Evolutionary conservation across 2,329 filamentous ascomycete genomes (phyloP), one percentile per base, ranked within the genome.

Genomic region (Ophiostoma sp.): DNA sequence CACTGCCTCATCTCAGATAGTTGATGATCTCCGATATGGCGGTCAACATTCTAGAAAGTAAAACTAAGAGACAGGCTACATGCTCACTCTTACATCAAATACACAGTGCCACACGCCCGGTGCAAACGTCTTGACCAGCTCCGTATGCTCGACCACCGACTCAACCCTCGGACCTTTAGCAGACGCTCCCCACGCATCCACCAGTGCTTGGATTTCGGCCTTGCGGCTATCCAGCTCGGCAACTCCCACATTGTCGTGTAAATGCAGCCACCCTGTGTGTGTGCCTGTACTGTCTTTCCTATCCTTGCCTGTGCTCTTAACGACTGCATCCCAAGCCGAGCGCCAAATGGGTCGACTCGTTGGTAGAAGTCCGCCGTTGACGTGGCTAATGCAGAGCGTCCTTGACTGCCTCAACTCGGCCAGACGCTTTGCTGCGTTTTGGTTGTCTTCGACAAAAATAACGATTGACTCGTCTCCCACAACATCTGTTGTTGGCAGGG

Each of bases 391-490:
- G 70, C 83, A 74, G 75, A 78, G 60, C 75, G 33, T 2, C 1
- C 60, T 17, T 8, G 31, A 23, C 33, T 23, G 33, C 10, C 62
- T 35, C 27, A 84, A 69, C 33, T 78, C 79, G 8, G 73, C 74
- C 1, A 87, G 76, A 69, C 82, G 78, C 54, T 70, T 71, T 8
- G 79, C 78, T 0, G 89, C 88, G 72, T 81, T 79, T 39, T 78
- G 77, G 74, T 94, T 94, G 76, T 89, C 86, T 74, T 93, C 90
- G 52, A 87, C 79, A 74, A 93, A 91, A 1, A 93, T 83, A 0
- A 91, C 77, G 52, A 93, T 89, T 10, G n/a, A 27, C 27, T 65
- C 67, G 35, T 67, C 44, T 4, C 52, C 62, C 20, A 83, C 60
- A 0, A 82, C 71, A 41, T 81, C 77, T 1, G 79, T 77, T 27